phyloP scores from a whole-genome alignment of 768 basidiomycete species.

The Grammothele lineata region DNA sequence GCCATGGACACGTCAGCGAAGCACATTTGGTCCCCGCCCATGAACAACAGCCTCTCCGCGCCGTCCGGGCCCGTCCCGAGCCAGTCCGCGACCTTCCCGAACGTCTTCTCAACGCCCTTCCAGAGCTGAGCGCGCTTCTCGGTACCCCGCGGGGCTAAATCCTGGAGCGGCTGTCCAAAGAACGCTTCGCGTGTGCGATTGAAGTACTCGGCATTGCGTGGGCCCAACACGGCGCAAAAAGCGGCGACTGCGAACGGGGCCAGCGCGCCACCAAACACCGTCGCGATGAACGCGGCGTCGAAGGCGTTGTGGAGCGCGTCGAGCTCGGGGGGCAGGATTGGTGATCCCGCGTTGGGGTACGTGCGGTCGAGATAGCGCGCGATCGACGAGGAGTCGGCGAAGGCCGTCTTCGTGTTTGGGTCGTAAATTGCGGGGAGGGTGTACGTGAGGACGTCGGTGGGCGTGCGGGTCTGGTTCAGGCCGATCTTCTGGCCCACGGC shows the following conservation, averaged over 20 bases:
- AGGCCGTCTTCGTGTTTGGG: too few relatives aligned
- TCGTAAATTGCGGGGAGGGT: too few relatives aligned
- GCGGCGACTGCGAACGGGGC: too few relatives aligned
- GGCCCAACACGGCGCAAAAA: slow-evolving; percentile 1
- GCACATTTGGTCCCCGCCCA: slow-evolving; percentile 27
- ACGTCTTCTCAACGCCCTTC: slow-evolving; percentile 24
- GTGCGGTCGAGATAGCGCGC: too few relatives aligned
- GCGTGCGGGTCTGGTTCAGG: slow-evolving; percentile 29
- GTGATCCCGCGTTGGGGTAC: slow-evolving; percentile 25
- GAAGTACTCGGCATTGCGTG: slow-evolving; percentile 24
- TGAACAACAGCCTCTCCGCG: slow-evolving; percentile 26
- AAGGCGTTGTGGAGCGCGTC: slow-evolving; percentile 24
- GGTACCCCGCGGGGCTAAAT: slow-evolving; percentile 20
- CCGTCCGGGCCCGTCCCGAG: slow-evolving; percentile 28
- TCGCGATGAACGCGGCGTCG: slow-evolving; percentile 1
- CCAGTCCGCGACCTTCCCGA: slow-evolving; percentile 26
- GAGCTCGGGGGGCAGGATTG: slow-evolving; percentile 30
- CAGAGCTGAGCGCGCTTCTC: slow-evolving; percentile 25
- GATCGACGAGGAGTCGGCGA: too few relatives aligned
- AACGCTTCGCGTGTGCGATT: slow-evolving; percentile 29
- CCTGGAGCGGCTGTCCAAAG: slow-evolving; percentile 33
- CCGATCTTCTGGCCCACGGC: slow-evolving; percentile 30
- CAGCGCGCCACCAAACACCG: slow-evolving; percentile 1
- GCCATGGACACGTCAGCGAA: slow-evolving; percentile 35
- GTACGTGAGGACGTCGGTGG: slow-evolving; percentile 22